phyloP scores from a whole-genome alignment of 768 basidiomycete genomes.

The Leccinum boreale region DNA sequence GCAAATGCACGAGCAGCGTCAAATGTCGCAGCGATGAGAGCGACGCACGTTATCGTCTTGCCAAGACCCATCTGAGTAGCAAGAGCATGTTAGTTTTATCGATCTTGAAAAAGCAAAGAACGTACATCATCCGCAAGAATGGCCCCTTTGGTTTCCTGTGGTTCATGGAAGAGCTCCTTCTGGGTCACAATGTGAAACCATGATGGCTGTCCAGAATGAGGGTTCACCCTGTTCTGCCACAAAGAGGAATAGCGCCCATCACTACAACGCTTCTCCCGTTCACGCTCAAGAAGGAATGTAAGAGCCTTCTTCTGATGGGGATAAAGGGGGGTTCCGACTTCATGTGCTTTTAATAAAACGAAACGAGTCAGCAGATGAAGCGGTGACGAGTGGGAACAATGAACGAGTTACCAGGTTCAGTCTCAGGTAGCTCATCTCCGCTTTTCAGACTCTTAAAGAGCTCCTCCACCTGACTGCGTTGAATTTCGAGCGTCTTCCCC shows the following conservation, averaged over 20 bases:
- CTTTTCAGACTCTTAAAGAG: conserved; percentile 85
- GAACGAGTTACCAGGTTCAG: conserved; percentile 69
- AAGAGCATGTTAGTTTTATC: conserved; percentile 9
- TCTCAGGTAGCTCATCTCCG: conserved; percentile 84
- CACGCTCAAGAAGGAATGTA: conserved; percentile 90
- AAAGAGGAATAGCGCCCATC: conserved; percentile 68
- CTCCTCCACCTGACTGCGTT: conserved; percentile 91
- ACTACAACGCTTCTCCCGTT: conserved; percentile 55
- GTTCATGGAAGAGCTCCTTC: conserved; percentile 64
- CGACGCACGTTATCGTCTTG: conserved; percentile 94
- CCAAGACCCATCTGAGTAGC: conserved; percentile 87
- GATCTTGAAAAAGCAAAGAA: conserved; percentile 14
- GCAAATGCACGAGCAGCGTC: conserved; percentile 66
- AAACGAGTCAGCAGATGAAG: conserved; percentile 14
- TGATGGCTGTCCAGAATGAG: conserved; percentile 39
- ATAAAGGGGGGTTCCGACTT: conserved; percentile 85
- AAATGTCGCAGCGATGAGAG: conserved; percentile 87
- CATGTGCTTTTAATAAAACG: conserved; percentile 42
- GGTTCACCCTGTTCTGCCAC: conserved; percentile 60
- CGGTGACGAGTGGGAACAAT: conserved; percentile 10
- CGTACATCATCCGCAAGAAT: conserved; percentile 97
- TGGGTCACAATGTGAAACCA: conserved; percentile 89
- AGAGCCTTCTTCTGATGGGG: conserved; percentile 98
- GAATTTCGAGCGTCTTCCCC: conserved; percentile 84
- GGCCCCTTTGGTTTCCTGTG: conserved; percentile 75